These are phyloP conservation scores for Phytophthora pinifolia DNA, from an alignment of 352 stramenopile species.

Conservation along the genomic window DNA sequence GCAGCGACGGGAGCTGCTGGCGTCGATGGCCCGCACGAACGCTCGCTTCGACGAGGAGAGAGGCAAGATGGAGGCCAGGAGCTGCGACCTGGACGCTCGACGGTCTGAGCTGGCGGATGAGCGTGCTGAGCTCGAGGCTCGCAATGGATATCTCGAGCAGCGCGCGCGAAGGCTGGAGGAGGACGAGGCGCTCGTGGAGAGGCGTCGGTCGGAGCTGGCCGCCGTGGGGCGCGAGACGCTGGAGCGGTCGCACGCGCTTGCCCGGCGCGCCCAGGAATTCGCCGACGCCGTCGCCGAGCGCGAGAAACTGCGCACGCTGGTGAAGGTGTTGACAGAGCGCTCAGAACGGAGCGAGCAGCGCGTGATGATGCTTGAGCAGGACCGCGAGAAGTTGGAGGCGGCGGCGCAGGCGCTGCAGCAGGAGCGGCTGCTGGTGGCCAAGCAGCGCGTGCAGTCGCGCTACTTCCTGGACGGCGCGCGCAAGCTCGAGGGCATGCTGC, in stretches of 20 bases:
- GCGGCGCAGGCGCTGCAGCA: constrained; percentile 59
- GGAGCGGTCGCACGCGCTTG: constrained; percentile 52
- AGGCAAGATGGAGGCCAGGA: constrained; percentile 57
- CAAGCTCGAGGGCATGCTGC: constrained; percentile 60
- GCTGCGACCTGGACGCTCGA: constrained; percentile 55
- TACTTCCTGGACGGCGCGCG: constrained; percentile 70
- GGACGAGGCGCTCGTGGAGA: constrained; percentile 47
- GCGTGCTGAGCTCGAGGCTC: constrained; percentile 52
- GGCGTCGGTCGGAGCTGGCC: constrained; percentile 52
- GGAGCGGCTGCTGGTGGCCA: constrained; percentile 66
- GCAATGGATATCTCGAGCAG: constrained; percentile 48
- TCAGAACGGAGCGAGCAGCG: constrained; percentile 37
- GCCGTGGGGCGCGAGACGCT: constrained; percentile 64
- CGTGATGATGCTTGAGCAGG: constrained; percentile 36
- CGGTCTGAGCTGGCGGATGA: constrained; percentile 64
- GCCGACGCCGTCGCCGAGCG: constrained; percentile 39
- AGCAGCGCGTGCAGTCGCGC: constrained; percentile 75
- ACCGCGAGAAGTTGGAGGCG: constrained; percentile 54
- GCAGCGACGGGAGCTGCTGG: constrained; percentile 67
- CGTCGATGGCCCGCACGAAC: constrained; percentile 48
- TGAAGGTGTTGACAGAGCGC: constrained; percentile 38
- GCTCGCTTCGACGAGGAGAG: constrained; percentile 71
- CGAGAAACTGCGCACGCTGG: constrained; percentile 37
- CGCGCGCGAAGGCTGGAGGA: constrained; percentile 47
- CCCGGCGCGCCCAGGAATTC: constrained; percentile 41